Conservation (phyloP, 176 grass and related monocot genomes). For the Phragmites australis region DNA sequence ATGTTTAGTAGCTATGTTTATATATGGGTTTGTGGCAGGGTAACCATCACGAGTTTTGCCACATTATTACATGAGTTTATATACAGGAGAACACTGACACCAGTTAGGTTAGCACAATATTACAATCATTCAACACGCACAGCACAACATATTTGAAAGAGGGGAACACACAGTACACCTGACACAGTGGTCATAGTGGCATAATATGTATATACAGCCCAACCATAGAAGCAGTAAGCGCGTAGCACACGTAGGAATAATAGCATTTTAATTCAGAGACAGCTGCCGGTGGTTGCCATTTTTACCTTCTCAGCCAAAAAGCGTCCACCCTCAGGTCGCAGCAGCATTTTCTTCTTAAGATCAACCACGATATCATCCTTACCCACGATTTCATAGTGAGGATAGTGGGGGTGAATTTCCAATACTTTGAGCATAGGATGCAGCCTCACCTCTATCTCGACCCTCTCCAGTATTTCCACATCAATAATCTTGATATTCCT, state of each 20-base stretch:
- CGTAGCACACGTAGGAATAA: too few relatives aligned
- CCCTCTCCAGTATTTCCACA: background rate
- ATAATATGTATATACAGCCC: background rate
- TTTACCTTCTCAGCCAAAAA: background rate
- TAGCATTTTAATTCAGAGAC: too few relatives aligned
- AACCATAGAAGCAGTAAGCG: background rate
- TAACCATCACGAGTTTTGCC: background rate
- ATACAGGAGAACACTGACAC: background rate
- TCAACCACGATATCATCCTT: background rate
- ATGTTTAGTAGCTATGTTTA: too few relatives aligned
- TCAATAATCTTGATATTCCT: background rate
- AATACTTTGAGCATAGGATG: background rate
- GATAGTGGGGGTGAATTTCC: background rate
- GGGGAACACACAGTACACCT: too few relatives aligned
- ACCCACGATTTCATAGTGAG: background rate
- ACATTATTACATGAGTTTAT: background rate
- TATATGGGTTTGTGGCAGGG: background rate
- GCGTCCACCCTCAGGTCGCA: background rate
- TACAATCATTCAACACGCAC: background rate
- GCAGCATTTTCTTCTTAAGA: background rate
- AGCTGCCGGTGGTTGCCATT: background rate
- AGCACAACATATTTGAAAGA: background rate
- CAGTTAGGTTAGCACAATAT: background rate
- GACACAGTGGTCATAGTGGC: too few relatives aligned
- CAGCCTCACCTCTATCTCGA: background rate